These are phyloP conservation scores for Trypanosoma vivax DNA, from an alignment of 208 protist species.

Conservation along the genomic window DNA sequence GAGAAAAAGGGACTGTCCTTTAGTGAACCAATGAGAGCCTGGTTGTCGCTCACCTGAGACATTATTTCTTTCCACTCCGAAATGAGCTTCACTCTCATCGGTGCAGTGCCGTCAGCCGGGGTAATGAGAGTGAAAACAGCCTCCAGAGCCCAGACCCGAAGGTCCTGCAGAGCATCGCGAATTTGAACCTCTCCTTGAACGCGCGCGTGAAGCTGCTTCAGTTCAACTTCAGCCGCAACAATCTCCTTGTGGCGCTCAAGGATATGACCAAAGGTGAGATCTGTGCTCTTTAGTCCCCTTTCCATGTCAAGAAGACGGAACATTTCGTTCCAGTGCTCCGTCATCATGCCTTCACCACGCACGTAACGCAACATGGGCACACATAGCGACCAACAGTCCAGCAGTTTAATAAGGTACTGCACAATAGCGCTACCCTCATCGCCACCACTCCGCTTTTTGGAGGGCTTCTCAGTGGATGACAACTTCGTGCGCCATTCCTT, in stretches of 20 bases:
- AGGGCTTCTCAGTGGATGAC: neutral
- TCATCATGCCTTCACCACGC: slow-evolving; percentile 93
- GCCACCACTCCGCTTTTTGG: neutral
- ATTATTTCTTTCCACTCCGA: slow-evolving; percentile 97
- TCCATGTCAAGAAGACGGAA: slow-evolving; percentile 87
- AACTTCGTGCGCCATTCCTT: slow-evolving; percentile 73
- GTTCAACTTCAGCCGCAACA: slow-evolving; percentile 68
- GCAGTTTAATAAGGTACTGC: slow-evolving; percentile 58
- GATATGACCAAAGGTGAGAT: slow-evolving; percentile 88
- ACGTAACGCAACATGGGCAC: slow-evolving; percentile 87
- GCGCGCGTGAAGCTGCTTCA: slow-evolving; percentile 91
- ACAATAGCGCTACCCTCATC: slow-evolving; percentile 48
- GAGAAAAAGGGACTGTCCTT: slow-evolving; percentile 94
- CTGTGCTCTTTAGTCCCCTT: slow-evolving; percentile 65
- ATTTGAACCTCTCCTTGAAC: slow-evolving; percentile 93
- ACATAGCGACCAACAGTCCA: slow-evolving; percentile 62
- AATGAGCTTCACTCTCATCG: slow-evolving; percentile 86
- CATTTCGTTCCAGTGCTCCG: slow-evolving; percentile 95
- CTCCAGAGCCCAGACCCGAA: slow-evolving; percentile 88
- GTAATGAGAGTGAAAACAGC: slow-evolving; percentile 84
- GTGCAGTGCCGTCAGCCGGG: slow-evolving; percentile 26
- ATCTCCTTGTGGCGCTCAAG: slow-evolving; percentile 69
- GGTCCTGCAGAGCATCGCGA: slow-evolving; percentile 92
- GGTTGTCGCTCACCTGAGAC: slow-evolving; percentile 93
- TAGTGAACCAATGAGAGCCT: slow-evolving; percentile 91